A percentile compares a stretch with the other conserved stretches of the same genome.
phyloP scores from a whole-genome alignment of 805 yeast genomes.

The Kluyveromyces lactis region DNA sequence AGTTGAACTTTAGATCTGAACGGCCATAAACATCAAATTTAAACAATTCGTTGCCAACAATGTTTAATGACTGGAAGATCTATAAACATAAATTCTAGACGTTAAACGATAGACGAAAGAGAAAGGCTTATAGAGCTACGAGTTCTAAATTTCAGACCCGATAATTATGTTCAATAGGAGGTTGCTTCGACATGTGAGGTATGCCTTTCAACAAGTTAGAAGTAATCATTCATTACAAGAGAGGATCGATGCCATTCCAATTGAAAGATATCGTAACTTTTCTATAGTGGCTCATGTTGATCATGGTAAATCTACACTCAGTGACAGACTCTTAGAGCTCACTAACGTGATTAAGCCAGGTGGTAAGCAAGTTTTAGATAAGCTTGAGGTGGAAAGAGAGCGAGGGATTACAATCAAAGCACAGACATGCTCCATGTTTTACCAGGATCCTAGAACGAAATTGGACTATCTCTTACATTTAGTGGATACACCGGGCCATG shows the following conservation, averaged over 20 bases:
- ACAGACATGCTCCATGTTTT: conserved; percentile 92
- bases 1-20: too few species aligned
- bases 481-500: conserved; percentile 98
- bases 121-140: too few species aligned
- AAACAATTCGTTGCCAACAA: too few species aligned
- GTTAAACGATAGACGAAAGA: too few species aligned
- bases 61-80: too few species aligned
- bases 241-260: conserved; percentile 70
- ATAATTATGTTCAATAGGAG: background rate
- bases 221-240: conserved; percentile 31
- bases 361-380: conserved; percentile 73
- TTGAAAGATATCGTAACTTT: conserved; percentile 77
- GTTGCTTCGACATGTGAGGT: conserved; percentile 1
- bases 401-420: conserved; percentile 97
- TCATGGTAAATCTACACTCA: conserved; percentile 78
- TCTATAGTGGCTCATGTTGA: conserved; percentile 96
- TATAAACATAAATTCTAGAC: too few species aligned
- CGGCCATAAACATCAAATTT: too few species aligned
- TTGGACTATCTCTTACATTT: conserved; percentile 78
- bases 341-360: conserved; percentile 85
- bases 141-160: too few species aligned
- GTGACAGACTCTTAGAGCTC: conserved; percentile 78
- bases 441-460: conserved; percentile 43
- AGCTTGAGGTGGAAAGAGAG: conserved; percentile 89
- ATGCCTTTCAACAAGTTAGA: conserved; percentile 6